Evolutionary conservation across 78 protist genomes (phyloP).

Genomic region (Dictyostelium firmibasis): DNA sequence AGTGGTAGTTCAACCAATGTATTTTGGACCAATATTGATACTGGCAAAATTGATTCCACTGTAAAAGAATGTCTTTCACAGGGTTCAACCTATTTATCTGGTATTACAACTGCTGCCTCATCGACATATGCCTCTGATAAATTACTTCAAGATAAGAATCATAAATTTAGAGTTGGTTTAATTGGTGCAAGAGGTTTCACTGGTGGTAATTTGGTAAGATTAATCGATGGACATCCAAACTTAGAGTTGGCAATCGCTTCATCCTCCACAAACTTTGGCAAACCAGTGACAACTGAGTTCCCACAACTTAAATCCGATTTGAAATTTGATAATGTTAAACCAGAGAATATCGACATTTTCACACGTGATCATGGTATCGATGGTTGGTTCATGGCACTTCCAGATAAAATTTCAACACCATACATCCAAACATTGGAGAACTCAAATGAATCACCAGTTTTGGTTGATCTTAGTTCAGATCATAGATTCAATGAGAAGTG

Average conservation of each 20-base stretch:
- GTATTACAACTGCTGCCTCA: not conserved
- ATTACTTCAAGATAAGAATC: not conserved
- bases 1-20: not conserved
- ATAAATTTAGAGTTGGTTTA: conserved; percentile 66
- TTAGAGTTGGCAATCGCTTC: conserved; percentile 77
- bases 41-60: not conserved
- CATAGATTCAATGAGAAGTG: conserved; percentile 75
- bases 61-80: not conserved
- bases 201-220: conserved; percentile 79
- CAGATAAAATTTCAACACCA: conserved; percentile 74
- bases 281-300: conserved; percentile 59
- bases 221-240: conserved; percentile 39
- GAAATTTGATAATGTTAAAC: conserved; percentile 42
- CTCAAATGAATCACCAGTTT: conserved; percentile 1
- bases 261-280: conserved; percentile 73
- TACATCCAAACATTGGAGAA: conserved; percentile 53
- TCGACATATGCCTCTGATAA: not conserved
- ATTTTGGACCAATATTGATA: conserved; percentile 41
- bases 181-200: conserved; percentile 90
- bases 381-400: conserved; percentile 87
- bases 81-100: not conserved
- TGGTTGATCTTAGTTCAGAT: conserved; percentile 75
- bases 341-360: conserved; percentile 70
- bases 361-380: conserved; percentile 51
- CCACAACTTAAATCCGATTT: conserved; percentile 40